Evolutionary conservation across 805 yeast species (phyloP).

Genomic region (Nakazawaea ishiwadae): DNA sequence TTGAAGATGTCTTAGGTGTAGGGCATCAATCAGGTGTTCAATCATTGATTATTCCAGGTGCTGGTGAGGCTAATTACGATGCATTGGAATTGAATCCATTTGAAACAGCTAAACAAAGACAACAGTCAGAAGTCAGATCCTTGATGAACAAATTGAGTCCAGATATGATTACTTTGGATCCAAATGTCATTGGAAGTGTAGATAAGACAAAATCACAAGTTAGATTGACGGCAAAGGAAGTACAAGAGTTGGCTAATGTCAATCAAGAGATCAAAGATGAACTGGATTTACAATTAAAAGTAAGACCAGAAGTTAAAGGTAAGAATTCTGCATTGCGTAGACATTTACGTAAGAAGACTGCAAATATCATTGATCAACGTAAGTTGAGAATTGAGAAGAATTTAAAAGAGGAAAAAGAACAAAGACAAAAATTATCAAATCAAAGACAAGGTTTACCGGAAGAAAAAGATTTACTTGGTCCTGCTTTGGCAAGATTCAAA

Average conservation of each 20-base stretch:
- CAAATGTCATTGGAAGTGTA: slow-evolving; percentile 79
- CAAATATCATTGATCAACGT: slow-evolving; percentile 83
- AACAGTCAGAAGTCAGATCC: slow-evolving; percentile 83
- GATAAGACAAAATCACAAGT: slow-evolving; percentile 61
- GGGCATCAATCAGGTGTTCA: slow-evolving; percentile 78
- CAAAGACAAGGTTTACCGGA: slow-evolving; percentile 42
- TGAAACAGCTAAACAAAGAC: slow-evolving; percentile 89
- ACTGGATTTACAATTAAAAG: slow-evolving; percentile 46
- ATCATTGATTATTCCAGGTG: slow-evolving; percentile 90
- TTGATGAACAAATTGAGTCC: slow-evolving; percentile 86
- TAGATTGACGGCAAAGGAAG: slow-evolving; percentile 60
- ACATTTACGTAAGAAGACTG: slow-evolving; percentile 75
- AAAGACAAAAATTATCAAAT: slow-evolving; percentile 49
- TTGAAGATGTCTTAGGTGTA: slow-evolving; percentile 91
- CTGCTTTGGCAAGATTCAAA: slow-evolving; percentile 45
- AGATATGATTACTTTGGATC: slow-evolving; percentile 90
- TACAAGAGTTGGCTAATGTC: slow-evolving; percentile 35
- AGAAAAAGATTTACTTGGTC: slow-evolving; percentile 47
- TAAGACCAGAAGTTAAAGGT: slow-evolving; percentile 67
- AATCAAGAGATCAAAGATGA: slow-evolving; percentile 31
- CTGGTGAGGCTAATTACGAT: slow-evolving; percentile 98
- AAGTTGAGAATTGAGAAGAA: slow-evolving; percentile 72
- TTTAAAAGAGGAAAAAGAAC: slow-evolving; percentile 66
- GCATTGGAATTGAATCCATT: slow-evolving; percentile 90
- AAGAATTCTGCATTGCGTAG: slow-evolving; percentile 82